These are phyloP conservation scores for Phaeosphaeriaceae sp. DNA, from an alignment of 2,329 filamentous ascomycete genomes.

Conservation along the genomic window DNA sequence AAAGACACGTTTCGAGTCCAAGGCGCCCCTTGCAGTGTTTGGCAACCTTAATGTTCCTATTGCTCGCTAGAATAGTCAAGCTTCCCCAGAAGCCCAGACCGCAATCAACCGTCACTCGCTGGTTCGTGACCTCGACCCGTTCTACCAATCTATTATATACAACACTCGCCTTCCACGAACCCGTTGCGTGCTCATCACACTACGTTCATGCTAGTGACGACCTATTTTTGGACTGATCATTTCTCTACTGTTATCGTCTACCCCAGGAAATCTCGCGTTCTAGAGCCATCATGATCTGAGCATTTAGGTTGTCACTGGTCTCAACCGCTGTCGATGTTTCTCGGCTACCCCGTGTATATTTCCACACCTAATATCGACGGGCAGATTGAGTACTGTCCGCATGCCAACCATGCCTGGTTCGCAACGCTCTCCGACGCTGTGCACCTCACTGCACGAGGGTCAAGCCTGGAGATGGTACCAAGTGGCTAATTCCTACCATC, in stretches of 20 bases:
- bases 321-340: constrained; percentile 11
- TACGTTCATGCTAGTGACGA: constrained; percentile 13
- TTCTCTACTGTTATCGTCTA: constrained; percentile 12
- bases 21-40: constrained; percentile 16
- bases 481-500: constrained; percentile 26
- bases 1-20: constrained; percentile 7
- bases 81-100: constrained; percentile 23
- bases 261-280: constrained; percentile 29
- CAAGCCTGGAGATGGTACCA: constrained; percentile 19
- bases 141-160: constrained; percentile 45
- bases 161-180: constrained; percentile 20
- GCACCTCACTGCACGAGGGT: constrained; percentile 12
- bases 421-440: constrained; percentile 16
- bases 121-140: constrained; percentile 35
- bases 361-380: constrained; percentile 32
- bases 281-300: constrained; percentile 32
- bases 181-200: constrained; percentile 20
- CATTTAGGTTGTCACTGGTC: constrained; percentile 2
- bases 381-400: constrained; percentile 19
- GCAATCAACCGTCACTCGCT: constrained; percentile 34
- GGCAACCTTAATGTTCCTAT: constrained; percentile 27
- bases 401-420: constrained; percentile 27
- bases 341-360: constrained; percentile 22
- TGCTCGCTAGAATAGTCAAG: constrained; percentile 30
- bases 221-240: constrained; percentile 33